phyloP scores from a whole-genome alignment of 768 basidiomycete species.

The Boletales sp. region DNA sequence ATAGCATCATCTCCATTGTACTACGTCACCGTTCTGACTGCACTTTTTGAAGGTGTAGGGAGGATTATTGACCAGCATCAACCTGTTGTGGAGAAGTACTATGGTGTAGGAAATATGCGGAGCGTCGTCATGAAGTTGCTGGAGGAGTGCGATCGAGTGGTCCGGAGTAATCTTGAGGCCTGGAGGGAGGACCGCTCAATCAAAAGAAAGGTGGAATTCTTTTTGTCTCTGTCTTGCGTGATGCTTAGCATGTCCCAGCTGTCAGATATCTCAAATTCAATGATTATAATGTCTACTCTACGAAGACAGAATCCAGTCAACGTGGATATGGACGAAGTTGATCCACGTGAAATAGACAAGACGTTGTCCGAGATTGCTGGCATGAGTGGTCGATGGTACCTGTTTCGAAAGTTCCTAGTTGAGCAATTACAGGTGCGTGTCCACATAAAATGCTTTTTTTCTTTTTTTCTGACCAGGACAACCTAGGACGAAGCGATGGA shows the following conservation, averaged over 20 bases:
- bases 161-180: conserved; percentile 65
- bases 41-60: conserved; percentile 92
- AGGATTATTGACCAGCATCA: conserved; percentile 98
- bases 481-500: conserved; percentile 16
- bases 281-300: conserved; percentile 28
- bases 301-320: conserved; percentile 31
- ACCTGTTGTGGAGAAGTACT: conserved; percentile 97
- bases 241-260: conserved; percentile 34
- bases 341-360: conserved; percentile 90
- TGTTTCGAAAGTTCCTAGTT: conserved; percentile 84
- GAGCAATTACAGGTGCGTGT: conserved; percentile 62
- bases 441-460: neutral
- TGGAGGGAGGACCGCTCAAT: conserved; percentile 93
- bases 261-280: conserved; percentile 43
- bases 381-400: conserved; percentile 88
- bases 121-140: conserved; percentile 71
- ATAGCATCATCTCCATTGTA: conserved; percentile 89
- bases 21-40: conserved; percentile 85
- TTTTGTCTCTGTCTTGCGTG: neutral
- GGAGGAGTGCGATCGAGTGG: conserved; percentile 84
- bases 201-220: conserved; percentile 61
- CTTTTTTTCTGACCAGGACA: neutral
- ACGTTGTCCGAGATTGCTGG: conserved; percentile 83
- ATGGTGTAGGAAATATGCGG: conserved; percentile 85
- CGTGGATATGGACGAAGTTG: conserved; percentile 55